These are phyloP conservation scores for Diaporthe eres DNA, from an alignment of 2,329 filamentous ascomycete genomes.

Conservation along the genomic window DNA sequence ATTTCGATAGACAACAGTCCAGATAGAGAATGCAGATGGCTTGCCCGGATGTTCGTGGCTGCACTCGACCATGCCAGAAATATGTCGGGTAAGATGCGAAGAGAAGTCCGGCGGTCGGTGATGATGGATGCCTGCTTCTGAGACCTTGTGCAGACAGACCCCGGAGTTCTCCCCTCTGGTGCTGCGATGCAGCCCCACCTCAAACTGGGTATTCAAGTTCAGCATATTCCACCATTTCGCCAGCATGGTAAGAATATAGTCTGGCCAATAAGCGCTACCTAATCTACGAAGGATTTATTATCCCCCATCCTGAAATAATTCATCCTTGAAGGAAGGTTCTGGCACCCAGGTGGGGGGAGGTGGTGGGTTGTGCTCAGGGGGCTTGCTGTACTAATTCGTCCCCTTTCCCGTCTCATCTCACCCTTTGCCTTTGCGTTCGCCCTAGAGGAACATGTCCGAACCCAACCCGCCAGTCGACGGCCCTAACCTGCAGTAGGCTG, in stretches of 20 bases:
- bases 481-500: conserved; percentile 3
- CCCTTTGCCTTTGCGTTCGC: not conserved
- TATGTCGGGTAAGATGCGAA: conserved; percentile 21
- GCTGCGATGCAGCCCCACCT: not conserved
- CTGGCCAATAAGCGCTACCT: not conserved
- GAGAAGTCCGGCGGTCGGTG: conserved; percentile 22
- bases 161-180: not conserved
- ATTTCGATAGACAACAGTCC: not conserved
- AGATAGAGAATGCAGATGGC: conserved; percentile 13
- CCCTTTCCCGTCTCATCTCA: not conserved
- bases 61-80: not conserved
- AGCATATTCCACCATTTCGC: not conserved
- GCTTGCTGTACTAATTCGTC: not conserved
- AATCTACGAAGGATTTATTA: no score
- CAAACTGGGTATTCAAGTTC: not conserved
- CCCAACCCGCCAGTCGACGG: not conserved
- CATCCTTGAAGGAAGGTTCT: no score
- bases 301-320: no score
- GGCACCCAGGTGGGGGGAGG: no score
- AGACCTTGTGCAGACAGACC: conserved; percentile 4
- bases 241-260: not conserved
- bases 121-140: conserved; percentile 12
- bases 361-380: conserved; percentile 3
- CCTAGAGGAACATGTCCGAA: not conserved
- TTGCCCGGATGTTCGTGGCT: not conserved